Base-by-base conservation (phyloP, 257 asterid genomes). In the Gynochthodes officinalis region DNA sequence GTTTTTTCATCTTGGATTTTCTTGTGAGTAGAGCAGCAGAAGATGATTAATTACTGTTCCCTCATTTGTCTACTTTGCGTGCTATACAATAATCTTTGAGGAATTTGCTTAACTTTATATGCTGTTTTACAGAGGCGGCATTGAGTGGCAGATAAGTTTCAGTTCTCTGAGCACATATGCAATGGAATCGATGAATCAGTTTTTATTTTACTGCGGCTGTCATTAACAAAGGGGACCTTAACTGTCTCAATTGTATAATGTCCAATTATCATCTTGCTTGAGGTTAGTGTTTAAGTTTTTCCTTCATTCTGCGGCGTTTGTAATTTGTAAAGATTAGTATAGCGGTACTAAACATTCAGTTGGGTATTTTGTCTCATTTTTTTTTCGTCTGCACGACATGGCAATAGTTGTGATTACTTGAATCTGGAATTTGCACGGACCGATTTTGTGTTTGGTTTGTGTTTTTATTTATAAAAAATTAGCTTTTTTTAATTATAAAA, bases 41-140 rank as follows among this genome's bases (percentile, higher is more conserved):
- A 50, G 10, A 25, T 66, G 42, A 49, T 67, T 48, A 30, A 33
- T n/a, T n/a, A n/a, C n/a, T n/a, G n/a, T n/a, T 50, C 57, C 19
- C n/a, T 43, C 1, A 12, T 65, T 55, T 28, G 18, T 35, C 25
- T 19, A 21, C 44, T 18, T n/a, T 27, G 11, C 27, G 30, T 23
- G 57, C 12, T 64, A 35, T 52, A n/a, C n/a, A 12, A 18, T 52
- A 14, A 65, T n/a, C 7, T 14, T n/a, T 4, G 33, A 58, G 52
- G 50, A 7, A 48, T 46, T 48, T 12, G 54, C 5, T 33, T 66
- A 35, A 64, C 43, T 23, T 39, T 44, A 10, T 54, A 27, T 66
- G 30, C 52, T 7, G 23, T 65, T 54, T 54, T 40, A 9, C 67
- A 66, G 73, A 55, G 61, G 58, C 60, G 46, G 73, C 67, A 65